These are phyloP conservation scores for Fusarium piperis DNA, from an alignment of 2,329 filamentous ascomycete species.

Conservation along the genomic window DNA sequence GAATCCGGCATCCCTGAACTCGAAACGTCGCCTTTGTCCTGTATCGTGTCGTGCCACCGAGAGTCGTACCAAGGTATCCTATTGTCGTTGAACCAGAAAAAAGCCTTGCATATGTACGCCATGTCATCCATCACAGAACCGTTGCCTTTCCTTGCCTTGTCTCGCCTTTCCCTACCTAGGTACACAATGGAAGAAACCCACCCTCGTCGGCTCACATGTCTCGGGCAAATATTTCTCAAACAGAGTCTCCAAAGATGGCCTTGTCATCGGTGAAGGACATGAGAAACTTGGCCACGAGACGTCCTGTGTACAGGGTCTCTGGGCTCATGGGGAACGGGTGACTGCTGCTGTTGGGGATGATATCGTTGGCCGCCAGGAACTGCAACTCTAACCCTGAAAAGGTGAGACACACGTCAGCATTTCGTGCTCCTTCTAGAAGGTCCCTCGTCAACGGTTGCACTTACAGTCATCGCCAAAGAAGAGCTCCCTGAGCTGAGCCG, in stretches of 20 bases:
- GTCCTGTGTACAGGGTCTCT: slow-evolving; percentile 61
- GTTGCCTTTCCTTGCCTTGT: slow-evolving; percentile 7
- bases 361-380: slow-evolving; percentile 58
- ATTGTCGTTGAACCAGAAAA: slow-evolving; percentile 20
- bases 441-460: slow-evolving; percentile 37
- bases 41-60: not conserved
- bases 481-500: slow-evolving; percentile 55
- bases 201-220: slow-evolving; percentile 22
- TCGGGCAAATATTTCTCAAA: slow-evolving; percentile 28
- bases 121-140: slow-evolving; percentile 25
- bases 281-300: slow-evolving; percentile 63
- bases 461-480: slow-evolving; percentile 57
- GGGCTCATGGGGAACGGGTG: slow-evolving; percentile 60
- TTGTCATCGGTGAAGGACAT: slow-evolving; percentile 63
- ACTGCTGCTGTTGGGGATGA: slow-evolving; percentile 56
- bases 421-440: slow-evolving; percentile 19
- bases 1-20: not conserved
- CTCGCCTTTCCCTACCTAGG: not conserved
- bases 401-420: slow-evolving; percentile 28
- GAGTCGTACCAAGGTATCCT: slow-evolving; percentile 9
- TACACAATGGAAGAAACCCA: not conserved
- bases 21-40: not conserved
- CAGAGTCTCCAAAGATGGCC: slow-evolving; percentile 54
- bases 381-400: slow-evolving; percentile 49
- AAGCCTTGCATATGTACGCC: slow-evolving; percentile 27